Evolutionary conservation across 192 early-diverging fungal genomes (phyloP).

Genomic region (Coemansia sp.): DNA sequence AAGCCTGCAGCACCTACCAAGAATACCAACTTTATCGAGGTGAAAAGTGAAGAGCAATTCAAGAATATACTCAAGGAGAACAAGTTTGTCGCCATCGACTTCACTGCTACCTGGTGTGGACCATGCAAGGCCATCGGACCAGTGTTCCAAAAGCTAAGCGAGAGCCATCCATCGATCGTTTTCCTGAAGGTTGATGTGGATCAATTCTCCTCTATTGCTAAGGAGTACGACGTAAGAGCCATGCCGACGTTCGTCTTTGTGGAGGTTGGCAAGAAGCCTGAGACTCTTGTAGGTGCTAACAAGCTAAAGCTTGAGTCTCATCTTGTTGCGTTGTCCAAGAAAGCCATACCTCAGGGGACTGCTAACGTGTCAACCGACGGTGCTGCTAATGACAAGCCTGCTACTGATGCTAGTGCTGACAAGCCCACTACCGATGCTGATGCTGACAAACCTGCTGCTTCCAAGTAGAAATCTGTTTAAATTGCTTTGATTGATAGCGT

Average conservation of each 20-base stretch:
- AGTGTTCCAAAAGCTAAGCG: conserved; percentile 60
- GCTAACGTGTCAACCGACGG: conserved; percentile 12
- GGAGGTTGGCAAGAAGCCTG: conserved; percentile 57
- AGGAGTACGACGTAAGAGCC: conserved; percentile 52
- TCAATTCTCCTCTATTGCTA: conserved; percentile 52
- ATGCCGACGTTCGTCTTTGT: conserved; percentile 84
- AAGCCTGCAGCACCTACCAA: background rate
- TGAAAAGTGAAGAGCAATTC: conserved; percentile 6
- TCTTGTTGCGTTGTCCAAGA: conserved; percentile 7
- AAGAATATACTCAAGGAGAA: conserved; percentile 24
- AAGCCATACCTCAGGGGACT: conserved; percentile 19
- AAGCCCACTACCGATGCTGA: conserved; percentile 3
- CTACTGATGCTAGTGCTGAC: background rate
- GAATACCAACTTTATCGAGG: background rate
- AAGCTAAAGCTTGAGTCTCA: conserved; percentile 7
- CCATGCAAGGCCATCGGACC: conserved; percentile 77
- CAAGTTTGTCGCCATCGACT: conserved; percentile 66
- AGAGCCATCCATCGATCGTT: conserved; percentile 52
- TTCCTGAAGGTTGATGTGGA: conserved; percentile 91
- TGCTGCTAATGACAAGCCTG: conserved; percentile 1
- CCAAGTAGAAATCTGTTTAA: background rate
- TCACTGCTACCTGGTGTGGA: conserved; percentile 80
- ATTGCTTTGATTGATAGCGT: background rate
- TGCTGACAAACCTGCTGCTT: background rate
- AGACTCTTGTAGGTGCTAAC: conserved; percentile 42